Percentiles rank a stretch among this genome's conserved stretches.
These are phyloP conservation scores for Xylaria hypoxylon DNA, from an alignment of 2,329 filamentous ascomycete species.

Conservation along the genomic window DNA sequence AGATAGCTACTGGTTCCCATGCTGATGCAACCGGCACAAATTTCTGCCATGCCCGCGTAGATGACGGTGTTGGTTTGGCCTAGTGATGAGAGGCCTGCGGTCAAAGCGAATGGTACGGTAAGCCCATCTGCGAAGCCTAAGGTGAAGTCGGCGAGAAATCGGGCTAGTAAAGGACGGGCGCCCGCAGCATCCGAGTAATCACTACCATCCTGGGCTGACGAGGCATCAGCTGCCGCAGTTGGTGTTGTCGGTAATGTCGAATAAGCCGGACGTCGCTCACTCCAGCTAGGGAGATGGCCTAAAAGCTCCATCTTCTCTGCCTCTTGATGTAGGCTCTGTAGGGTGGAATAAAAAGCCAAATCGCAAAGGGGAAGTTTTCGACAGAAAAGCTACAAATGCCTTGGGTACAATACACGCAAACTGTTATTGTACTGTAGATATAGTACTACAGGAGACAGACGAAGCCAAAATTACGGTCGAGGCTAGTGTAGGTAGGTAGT, in stretches of 20 bases:
- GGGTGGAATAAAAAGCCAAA: not conserved
- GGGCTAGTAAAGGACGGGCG: slow-evolving; percentile 33
- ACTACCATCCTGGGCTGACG: slow-evolving; percentile 4
- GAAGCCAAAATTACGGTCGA: not conserved
- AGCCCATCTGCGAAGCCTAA: slow-evolving; percentile 83
- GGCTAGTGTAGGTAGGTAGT: not conserved
- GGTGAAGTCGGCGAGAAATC: slow-evolving; percentile 71
- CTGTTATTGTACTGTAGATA: not conserved
- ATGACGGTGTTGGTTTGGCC: slow-evolving; percentile 76
- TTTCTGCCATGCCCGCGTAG: slow-evolving; percentile 78
- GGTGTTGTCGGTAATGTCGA: slow-evolving; percentile 37
- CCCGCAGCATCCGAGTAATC: not conserved
- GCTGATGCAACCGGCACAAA: slow-evolving; percentile 79
- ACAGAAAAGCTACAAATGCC: not conserved
- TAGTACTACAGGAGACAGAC: not conserved
- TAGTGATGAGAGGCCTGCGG: slow-evolving; percentile 75
- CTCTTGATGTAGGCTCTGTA: not conserved
- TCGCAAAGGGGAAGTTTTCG: not conserved
- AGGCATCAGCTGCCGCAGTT: not conserved
- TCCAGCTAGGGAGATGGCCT: slow-evolving; percentile 25
- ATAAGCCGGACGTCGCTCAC: slow-evolving; percentile 35
- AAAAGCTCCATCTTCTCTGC: slow-evolving; percentile 27
- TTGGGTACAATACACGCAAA: not conserved
- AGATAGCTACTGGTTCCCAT: slow-evolving; percentile 83
- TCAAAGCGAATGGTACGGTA: slow-evolving; percentile 83